Percentiles rank a stretch among this genome's conserved stretches.
Conservation (phyloP, 1,284 basidiomycete genomes). For the Peniophora sp. region DNA sequence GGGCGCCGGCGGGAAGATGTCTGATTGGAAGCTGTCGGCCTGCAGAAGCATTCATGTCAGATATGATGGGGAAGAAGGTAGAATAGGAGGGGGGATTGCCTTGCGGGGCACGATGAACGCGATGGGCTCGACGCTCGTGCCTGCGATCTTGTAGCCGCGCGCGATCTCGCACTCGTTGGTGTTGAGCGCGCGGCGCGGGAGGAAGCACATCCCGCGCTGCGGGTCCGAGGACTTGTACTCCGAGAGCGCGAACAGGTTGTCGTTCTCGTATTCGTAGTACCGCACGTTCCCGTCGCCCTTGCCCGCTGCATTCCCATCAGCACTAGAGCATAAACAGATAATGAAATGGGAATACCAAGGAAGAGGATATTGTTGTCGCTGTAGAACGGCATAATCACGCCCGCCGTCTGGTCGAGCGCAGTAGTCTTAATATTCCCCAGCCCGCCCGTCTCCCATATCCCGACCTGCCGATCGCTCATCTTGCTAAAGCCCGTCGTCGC, state of each 20-base stretch:
- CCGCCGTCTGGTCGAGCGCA: slow-evolving; percentile 80
- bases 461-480: slow-evolving; percentile 89
- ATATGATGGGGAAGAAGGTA: background rate
- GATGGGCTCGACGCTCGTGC: slow-evolving; percentile 76
- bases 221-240: slow-evolving; percentile 91
- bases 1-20: slow-evolving; percentile 90
- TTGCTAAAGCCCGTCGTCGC: slow-evolving; percentile 94
- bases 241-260: slow-evolving; percentile 72
- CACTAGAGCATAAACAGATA: background rate
- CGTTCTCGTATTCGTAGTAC: slow-evolving; percentile 92
- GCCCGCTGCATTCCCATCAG: slow-evolving; percentile 40
- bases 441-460: slow-evolving; percentile 77
- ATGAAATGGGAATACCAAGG: slow-evolving; percentile 48
- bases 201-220: slow-evolving; percentile 94
- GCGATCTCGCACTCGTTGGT: slow-evolving; percentile 94
- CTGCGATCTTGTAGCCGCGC: slow-evolving; percentile 86
- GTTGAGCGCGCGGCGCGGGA: slow-evolving; percentile 84
- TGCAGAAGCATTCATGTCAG: slow-evolving; percentile 19
- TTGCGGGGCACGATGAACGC: slow-evolving; percentile 92
- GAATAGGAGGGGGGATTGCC: slow-evolving; percentile 28
- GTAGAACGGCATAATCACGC: slow-evolving; percentile 98
- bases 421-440: slow-evolving; percentile 71
- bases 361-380: slow-evolving; percentile 91
- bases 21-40: slow-evolving; percentile 85
- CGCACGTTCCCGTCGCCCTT: slow-evolving; percentile 91